Evolutionary conservation across 1,139 yeast genomes (phyloP), one percentile per base, ranked within the genome.

Genomic region (Lodderomyces parapsilosis): DNA sequence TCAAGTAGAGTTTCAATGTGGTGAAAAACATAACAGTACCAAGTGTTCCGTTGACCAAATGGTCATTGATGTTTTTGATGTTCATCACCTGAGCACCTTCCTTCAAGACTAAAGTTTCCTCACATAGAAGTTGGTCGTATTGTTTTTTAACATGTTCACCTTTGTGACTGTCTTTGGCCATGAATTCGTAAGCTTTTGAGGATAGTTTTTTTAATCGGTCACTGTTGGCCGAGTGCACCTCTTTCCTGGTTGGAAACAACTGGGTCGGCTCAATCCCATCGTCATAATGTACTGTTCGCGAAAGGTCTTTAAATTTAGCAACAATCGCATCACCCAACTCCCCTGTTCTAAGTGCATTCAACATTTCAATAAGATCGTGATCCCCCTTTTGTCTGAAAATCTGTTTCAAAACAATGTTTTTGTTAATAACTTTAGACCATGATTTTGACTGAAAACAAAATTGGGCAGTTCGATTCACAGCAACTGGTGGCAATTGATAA

Each of bases 261-360:
- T 85, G 94, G 0, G 96, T 86, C 5, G 96, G 96, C 49, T 74
- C 81, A 19, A 89, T 79, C 0, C 91, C 93, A 62, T 88, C 96
- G 0, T 67, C 65, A 54, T 86, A 88, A 0, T 48, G 49, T 1
- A 87, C 79, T 1, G 67, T 65, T 49, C 93, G 70, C 17, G 73
- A 68, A 20, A 89, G 67, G 2, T 59, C 55, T 30, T 60, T 54
- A 50, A 89, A 81, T 44, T 74, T 68, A 0, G 49, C 46, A 2
- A 70, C 65, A 43, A 81, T 69, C 1, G 68, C 65, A 1, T 64
- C 61, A n/a, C 74, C 68, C 35, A 87, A 60, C 8, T 73, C 62
- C 5, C 96, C 96, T 47, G 74, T 63, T 57, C 97, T 75, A 53
- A 90, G 71, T 2, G 84, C 77, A 56, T 89, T 88, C 50, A 90